These are phyloP conservation scores for Ophioceras dolichostomum DNA, from an alignment of 2,329 filamentous ascomycete species.

Conservation along the genomic window DNA sequence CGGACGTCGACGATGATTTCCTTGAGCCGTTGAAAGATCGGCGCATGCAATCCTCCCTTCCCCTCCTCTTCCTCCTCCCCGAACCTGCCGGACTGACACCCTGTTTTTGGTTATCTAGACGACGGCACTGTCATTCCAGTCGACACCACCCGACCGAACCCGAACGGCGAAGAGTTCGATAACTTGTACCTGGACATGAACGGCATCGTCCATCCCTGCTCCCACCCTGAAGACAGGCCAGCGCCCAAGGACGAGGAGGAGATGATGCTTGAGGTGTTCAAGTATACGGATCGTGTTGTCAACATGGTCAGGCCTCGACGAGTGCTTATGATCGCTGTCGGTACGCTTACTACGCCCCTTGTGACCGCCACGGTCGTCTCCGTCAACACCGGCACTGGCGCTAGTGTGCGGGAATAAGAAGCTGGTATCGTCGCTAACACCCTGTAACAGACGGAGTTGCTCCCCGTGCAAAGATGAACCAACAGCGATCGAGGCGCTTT, in stretches of 20 bases:
- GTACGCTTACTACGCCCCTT: too few species aligned
- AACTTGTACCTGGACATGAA: constrained; percentile 99
- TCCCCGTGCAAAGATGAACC: constrained; percentile 98
- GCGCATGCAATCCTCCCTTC: too few species aligned
- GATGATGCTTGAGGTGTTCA: constrained; percentile 99
- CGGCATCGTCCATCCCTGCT: constrained; percentile 97
- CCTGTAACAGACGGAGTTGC: constrained; percentile 79
- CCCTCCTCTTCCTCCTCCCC: too few species aligned
- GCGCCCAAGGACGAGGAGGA: constrained; percentile 90
- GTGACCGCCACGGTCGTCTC: too few species aligned
- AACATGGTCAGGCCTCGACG: constrained; percentile 98
- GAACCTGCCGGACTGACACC: too few species aligned
- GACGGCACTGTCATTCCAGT: constrained; percentile 78
- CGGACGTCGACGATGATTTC: too few species aligned
- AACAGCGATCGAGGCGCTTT: constrained; percentile 92
- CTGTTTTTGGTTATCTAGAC: too few species aligned
- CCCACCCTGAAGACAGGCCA: constrained; percentile 87
- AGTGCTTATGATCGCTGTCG: constrained; percentile 92
- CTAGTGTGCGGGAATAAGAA: too few species aligned
- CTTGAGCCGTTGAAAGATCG: too few species aligned
- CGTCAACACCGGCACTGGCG: too few species aligned
- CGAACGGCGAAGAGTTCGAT: constrained; percentile 95
- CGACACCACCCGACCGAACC: constrained; percentile 74
- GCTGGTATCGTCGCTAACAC: too few species aligned
- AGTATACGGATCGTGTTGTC: constrained; percentile 95